Evolutionary conservation across 179 eudicot genomes (phyloP).

Genomic region (Pouteria campechiana): DNA sequence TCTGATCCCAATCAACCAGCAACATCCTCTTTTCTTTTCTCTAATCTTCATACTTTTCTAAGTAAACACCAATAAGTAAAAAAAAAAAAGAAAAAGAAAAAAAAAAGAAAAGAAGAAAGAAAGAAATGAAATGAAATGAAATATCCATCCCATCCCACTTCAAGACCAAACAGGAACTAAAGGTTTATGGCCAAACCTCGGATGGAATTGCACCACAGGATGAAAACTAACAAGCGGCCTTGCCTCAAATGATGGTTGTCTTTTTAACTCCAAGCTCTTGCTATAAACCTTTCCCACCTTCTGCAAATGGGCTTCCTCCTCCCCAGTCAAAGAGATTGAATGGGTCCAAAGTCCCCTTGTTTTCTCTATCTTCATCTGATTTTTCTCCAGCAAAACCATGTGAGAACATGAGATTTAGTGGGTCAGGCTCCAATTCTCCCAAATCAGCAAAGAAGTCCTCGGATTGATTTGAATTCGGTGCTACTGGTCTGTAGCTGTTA

Average conservation of each 20-base stretch:
- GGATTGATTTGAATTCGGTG: constrained; percentile 12
- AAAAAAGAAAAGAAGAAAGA: not conserved
- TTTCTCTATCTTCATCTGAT: constrained; percentile 9
- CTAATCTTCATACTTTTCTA: constrained; percentile 4
- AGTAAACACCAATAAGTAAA: no score
- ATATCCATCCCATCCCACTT: constrained; percentile 2
- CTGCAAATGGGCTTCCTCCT: constrained; percentile 9
- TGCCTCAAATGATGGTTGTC: no score
- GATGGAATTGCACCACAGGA: constrained; percentile 5
- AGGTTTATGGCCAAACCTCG: constrained; percentile 5
- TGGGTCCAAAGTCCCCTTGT: constrained; percentile 21
- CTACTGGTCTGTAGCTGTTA: constrained; percentile 29
- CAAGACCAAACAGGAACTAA: constrained; percentile 1
- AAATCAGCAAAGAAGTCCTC: constrained; percentile 54
- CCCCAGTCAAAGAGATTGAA: constrained; percentile 50
- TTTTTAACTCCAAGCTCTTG: constrained; percentile 1
- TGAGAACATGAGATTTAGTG: constrained; percentile 37
- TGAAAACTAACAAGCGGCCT: not conserved
- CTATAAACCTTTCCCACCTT: constrained; percentile 11
- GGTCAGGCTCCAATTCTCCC: constrained; percentile 39
- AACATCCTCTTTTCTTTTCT: not conserved
- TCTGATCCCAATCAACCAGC: constrained; percentile 15
- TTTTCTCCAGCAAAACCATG: constrained; percentile 20
- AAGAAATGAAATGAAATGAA: not conserved
- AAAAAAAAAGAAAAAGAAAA: not conserved